Evolutionary conservation across 345 rosid species (phyloP).

Genomic region (Euphorbia peplus): DNA sequence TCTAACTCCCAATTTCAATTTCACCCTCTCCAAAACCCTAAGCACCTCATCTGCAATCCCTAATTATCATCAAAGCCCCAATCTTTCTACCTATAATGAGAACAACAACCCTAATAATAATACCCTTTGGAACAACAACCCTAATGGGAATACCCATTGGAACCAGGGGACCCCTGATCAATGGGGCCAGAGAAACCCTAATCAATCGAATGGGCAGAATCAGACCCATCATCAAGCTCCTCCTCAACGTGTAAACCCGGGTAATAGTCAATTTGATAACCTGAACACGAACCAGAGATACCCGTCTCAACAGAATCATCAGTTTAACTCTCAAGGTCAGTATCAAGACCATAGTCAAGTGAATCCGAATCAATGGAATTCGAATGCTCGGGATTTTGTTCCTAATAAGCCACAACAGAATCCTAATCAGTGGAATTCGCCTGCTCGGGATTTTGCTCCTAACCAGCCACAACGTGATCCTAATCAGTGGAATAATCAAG

Average conservation of each 20-base stretch:
- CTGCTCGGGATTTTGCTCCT: constrained; percentile 10
- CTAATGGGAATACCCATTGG: constrained; percentile 1
- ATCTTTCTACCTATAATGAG: not conserved
- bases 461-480: constrained; percentile 6
- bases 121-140: not conserved
- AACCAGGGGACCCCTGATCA: constrained; percentile 30
- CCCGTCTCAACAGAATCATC: constrained; percentile 5
- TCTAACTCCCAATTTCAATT: not conserved
- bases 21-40: constrained; percentile 13
- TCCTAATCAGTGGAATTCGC: constrained; percentile 16
- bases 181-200: constrained; percentile 21
- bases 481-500: constrained; percentile 8
- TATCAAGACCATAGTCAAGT: constrained; percentile 15
- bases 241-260: constrained; percentile 32
- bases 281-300: constrained; percentile 8
- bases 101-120: constrained; percentile 5
- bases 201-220: constrained; percentile 32
- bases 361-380: constrained; percentile 17
- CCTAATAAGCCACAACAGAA: not conserved
- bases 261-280: constrained; percentile 19
- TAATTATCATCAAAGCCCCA: constrained; percentile 7
- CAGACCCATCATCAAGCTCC: constrained; percentile 26
- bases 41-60: constrained; percentile 19
- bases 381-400: not conserved
- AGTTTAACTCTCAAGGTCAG: constrained; percentile 23